Evolutionary conservation across 305 asterid genomes (phyloP), one percentile per base, ranked within the genome.

Genomic region (Fraxinus velutina): DNA sequence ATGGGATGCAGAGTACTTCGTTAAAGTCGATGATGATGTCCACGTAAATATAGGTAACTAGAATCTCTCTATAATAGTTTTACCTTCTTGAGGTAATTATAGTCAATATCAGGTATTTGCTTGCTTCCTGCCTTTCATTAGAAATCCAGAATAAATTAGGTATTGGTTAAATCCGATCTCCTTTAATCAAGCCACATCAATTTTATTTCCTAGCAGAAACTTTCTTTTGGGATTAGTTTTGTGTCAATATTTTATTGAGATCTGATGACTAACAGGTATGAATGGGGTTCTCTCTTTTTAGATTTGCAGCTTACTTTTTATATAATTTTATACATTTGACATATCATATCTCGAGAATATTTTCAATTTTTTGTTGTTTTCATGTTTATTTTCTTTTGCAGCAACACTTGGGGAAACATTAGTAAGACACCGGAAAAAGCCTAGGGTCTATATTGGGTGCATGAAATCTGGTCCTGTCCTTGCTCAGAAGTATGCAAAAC

Each of bases 381-480:
- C 37, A 66, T 57, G 50, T 71, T 73, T 17, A 27, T 21, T 12
- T 47, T 74, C 44, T 74, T 5, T 82, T 84, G 91, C 93, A 95
- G 99, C 93, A 80, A 93, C 96, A 50, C 92, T 95, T 0, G 98
- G 91, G 10, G 93, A 89, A 86, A 93, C 97, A 7, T 84, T 95
- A 84, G 93, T 90, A 12, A 89, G 93, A 76, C 93, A 94, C 57
- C 81, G 94, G 8, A 90, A 89, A 81, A 93, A 90, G 87, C 93
- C 90, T 47, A 86, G 95, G 81, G 91, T 91, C 52, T 94, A 94
- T 80, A 85, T 91, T 68, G 97, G 98, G 62, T 94, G 98, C 76
- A 94, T 94, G 98, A 94, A 94, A 87, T 94, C 98, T 1, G 98
- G 98, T 37, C 98, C 98, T 1, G 98, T 94, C 80, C 90, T 94